Evolutionary conservation across 2,329 filamentous ascomycete species (phyloP), one percentile per base, ranked within the genome.

Genomic region (Fonsecaea erecta): DNA sequence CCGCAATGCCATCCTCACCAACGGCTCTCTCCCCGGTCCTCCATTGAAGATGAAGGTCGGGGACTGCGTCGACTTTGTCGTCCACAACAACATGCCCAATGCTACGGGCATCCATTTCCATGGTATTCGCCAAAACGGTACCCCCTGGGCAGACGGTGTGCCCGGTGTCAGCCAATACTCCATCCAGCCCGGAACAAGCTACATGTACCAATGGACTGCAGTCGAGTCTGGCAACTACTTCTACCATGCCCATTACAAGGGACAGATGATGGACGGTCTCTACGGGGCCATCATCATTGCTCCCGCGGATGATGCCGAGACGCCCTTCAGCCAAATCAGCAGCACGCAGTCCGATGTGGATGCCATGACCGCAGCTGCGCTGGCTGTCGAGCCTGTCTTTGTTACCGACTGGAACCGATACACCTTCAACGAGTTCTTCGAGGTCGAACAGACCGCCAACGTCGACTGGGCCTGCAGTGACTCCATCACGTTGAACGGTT

Each of bases 111-210:
- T 93, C 4, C 91, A 94, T 74, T 93, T 90, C 75, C 91, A 94
- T 70, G 91, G 91, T 16, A 82, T 94, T 68, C 92, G 87, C 73
- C 90, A 92, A 73, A 91, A 91, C 70, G 89, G 89, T 11, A 90
- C 89, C 0, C 91, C 87, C 64, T 83, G 83, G 63, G 91, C 92
- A 88, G 90, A 94, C 72, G 91, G 90, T 0, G 84, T 89, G 1
- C 81, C 86, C 0, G 88, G 85, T 37, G 82, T 91, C 4, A 88
- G 85, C 0, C 89, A 91, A 73, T 90, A 88, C 67, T 82, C 85
- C 0, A 88, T 92, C 53, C 81, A 85, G 0, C 86, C 89, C 0
- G 86, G 86, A 0, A 77, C 81, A 1, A 85, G 80, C 0, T 89
- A 90, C 67, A 86, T 83, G 0, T 93, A 92, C 74, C 84, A 84